A percentile compares a stretch with the other conserved stretches of the same genome.
phyloP scores from a whole-genome alignment of 2,329 filamentous ascomycete species.

The Calcarisporium arbuscula region DNA sequence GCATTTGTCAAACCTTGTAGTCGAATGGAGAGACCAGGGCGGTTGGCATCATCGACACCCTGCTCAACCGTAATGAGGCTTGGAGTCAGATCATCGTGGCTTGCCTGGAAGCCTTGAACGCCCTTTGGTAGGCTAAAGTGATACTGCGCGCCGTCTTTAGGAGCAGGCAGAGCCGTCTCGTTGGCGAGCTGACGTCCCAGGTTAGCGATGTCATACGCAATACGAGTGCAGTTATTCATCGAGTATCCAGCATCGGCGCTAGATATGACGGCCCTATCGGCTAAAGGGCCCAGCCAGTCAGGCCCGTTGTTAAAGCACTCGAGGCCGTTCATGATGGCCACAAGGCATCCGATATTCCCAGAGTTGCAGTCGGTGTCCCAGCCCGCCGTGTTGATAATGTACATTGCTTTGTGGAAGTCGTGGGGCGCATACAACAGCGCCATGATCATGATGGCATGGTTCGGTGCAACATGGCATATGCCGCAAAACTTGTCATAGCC shows the following conservation, averaged over 20 bases:
- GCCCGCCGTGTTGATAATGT: conserved; percentile 27
- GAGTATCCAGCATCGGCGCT: conserved; percentile 29
- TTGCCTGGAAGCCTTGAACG: conserved; percentile 25
- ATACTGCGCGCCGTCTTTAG: conserved; percentile 28
- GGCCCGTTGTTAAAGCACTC: conserved; percentile 14
- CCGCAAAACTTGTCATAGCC: conserved; percentile 22
- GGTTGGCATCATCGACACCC: background rate
- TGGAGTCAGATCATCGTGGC: no score
- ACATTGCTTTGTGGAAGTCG: conserved; percentile 25
- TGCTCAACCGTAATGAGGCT: conserved; percentile 2
- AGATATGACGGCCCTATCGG: conserved; percentile 27
- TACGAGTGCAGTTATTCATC: conserved; percentile 26
- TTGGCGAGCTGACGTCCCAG: conserved; percentile 19
- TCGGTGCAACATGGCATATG: conserved; percentile 27
- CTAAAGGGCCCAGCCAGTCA: conserved; percentile 29
- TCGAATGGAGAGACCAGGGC: conserved; percentile 5
- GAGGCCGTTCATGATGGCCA: conserved; percentile 28
- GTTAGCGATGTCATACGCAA: conserved; percentile 23
- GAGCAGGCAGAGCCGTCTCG: conserved; percentile 11
- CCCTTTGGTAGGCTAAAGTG: conserved; percentile 29
- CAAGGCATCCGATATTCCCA: conserved; percentile 28
- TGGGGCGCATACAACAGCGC: conserved; percentile 22
- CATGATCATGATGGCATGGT: conserved; percentile 28
- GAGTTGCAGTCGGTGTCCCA: conserved; percentile 34
- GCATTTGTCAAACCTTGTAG: background rate